Evolutionary conservation across 208 protist species (phyloP), one percentile per base, ranked within the genome.

Genomic region (Crithidia sp.): DNA sequence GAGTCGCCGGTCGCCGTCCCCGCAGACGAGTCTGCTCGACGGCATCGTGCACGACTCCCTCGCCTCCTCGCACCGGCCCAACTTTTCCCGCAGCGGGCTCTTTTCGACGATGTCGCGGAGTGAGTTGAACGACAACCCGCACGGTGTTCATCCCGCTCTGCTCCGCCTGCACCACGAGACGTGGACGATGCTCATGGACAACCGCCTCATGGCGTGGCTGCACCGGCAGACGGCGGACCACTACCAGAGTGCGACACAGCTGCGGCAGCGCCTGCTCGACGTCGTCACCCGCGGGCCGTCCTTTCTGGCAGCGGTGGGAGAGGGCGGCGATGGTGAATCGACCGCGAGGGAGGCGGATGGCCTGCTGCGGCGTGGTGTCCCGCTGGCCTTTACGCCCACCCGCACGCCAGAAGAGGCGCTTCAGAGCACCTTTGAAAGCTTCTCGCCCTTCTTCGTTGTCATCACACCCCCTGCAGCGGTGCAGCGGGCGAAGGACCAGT

Each of bases 131-230:
- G 37, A 43, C 52, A 91, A 91, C 62, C 86, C 86, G 4, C 74
- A 76, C 49, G 45, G 65, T 4, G 40, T 92, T 16, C 80, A 84
- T 12, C 45, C 58, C 8, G 82, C 83, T 16, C 74, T 94, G 17
- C 68, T 86, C 52, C 67, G 73, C 39, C 71, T 96, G 13, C 92
- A 95, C 36, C 85, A 87, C 50, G 85, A 95, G 41, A 83, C 90
- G 41, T 96, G 92, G 90, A 64, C 71, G n/a, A 71, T 96, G 52
- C 76, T 96, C 14, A 94, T 96, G 86, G 92, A 96, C 76, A 87
- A 94, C 69, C 86, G 90, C 14, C 83, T 86, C 12, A 85, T 95
- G 77, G 77, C 79, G n/a, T 95, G 92, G 90, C 80, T 96, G 71
- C 88, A 96, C 76, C 86, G 86, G 7, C 89, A 94, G 80, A 86